These are phyloP conservation scores for Tolypocladium cylindrosporum DNA, from an alignment of 2,329 filamentous ascomycete species.

Conservation along the genomic window DNA sequence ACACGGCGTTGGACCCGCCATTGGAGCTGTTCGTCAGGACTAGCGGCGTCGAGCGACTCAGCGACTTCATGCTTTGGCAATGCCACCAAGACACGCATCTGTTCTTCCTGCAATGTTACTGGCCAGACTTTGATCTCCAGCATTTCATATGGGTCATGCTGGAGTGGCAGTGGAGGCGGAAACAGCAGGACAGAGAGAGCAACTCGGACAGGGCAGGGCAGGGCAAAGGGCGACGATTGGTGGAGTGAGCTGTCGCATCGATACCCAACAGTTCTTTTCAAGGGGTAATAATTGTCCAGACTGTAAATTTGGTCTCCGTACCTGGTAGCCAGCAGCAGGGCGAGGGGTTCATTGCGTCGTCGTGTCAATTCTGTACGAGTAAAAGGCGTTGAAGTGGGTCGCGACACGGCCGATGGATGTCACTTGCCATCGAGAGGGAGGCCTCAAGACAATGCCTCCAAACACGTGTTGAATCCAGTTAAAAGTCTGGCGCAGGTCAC, in stretches of 20 bases:
- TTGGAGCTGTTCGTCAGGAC: constrained; percentile 87
- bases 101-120: constrained; percentile 83
- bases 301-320: neutral
- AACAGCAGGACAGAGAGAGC: constrained; percentile 44
- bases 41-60: constrained; percentile 83
- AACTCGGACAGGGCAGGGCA: constrained; percentile 22
- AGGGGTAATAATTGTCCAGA: neutral
- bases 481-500: neutral
- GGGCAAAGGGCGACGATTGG: constrained; percentile 13
- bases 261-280: constrained; percentile 8
- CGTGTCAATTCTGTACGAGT: neutral
- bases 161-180: constrained; percentile 71
- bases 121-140: constrained; percentile 94
- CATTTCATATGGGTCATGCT: constrained; percentile 85
- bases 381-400: neutral
- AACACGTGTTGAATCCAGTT: neutral
- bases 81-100: constrained; percentile 88
- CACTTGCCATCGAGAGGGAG: neutral
- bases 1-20: constrained; percentile 76
- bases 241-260: constrained; percentile 9
- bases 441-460: neutral
- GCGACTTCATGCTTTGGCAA: constrained; percentile 99
- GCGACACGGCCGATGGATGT: neutral
- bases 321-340: neutral
- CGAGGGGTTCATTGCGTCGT: neutral